These are phyloP conservation scores for Castanea mollissima DNA, from an alignment of 306 rosid species.

Conservation along the genomic window DNA sequence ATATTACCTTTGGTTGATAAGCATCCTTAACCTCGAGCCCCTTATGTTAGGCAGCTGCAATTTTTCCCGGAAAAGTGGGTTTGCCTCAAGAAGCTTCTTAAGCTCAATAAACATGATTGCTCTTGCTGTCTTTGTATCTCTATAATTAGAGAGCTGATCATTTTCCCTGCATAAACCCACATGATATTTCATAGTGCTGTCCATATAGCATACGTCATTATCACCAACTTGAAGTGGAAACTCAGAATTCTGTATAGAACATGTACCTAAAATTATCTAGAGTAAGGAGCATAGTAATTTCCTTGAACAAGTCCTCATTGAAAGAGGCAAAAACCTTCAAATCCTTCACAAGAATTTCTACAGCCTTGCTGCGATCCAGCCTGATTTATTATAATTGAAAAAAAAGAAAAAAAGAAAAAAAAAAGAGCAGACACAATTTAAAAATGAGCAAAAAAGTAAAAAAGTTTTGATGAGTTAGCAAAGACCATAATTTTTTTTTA, in stretches of 20 bases:
- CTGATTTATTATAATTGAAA: background rate
- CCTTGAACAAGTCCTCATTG: constrained; percentile 20
- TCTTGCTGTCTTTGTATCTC: constrained; percentile 39
- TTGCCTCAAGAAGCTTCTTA: constrained; percentile 36
- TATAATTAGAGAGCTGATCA: constrained; percentile 27
- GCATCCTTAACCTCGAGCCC: constrained; percentile 36
- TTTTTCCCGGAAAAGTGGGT: constrained; percentile 40
- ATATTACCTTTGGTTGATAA: constrained; percentile 44
- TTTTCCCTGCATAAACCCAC: constrained; percentile 37
- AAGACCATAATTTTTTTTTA: background rate
- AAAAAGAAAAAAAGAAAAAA: background rate
- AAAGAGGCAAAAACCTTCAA: constrained; percentile 21
- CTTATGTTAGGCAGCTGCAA: constrained; percentile 29
- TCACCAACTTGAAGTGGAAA: background rate
- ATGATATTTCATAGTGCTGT: background rate
- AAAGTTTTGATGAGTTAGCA: background rate
- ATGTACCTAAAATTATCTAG: constrained; percentile 25
- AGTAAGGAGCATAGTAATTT: constrained; percentile 20
- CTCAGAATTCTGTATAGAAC: background rate
- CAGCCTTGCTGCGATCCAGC: constrained; percentile 22
- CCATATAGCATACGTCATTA: background rate
- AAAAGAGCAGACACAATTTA: background rate
- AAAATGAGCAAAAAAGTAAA: background rate
- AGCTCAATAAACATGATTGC: constrained; percentile 29
- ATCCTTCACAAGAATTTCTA: constrained; percentile 20